Evolutionary conservation across 306 rosid genomes (phyloP), one percentile per base, ranked within the genome.

Genomic region (Hippophae rhamnoides): DNA sequence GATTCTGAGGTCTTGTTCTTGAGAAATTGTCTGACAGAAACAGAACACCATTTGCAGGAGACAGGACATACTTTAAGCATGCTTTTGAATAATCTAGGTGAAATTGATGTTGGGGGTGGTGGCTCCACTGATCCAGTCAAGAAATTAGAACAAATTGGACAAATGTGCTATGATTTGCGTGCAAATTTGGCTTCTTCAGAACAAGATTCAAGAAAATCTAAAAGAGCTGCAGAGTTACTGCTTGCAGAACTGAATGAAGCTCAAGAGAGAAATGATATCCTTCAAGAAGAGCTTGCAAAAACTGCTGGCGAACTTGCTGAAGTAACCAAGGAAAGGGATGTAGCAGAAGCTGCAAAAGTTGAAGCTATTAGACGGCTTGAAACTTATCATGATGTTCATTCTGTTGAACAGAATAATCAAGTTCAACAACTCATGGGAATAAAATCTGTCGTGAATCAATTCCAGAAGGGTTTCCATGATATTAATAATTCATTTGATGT

Each of bases 221-320:
- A 74, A 69, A 86, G 93, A 79, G 88, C 99, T 68, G 79, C 96
- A 47, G 90, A 88, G 72, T 85, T 92, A 54, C 96, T 92, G 58
- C 81, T 85, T 74, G 89, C 95, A 42, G 99, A 92, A 72, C 52
- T 92, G 83, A 88, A 92, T 64, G 99, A 92, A 79, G 96, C 86
- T 66, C 97, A 92, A 83, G 99, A 92, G 70, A 92, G 95, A 74
- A 92, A 88, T 78, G 99, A 92, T 60, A 64, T 72, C 78, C 85
- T 88, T 65, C 99, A 85, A 68, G 99, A 92, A 69, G 95, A 92
- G 80, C 81, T 85, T 3, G 83, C 76, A 52, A 81, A 78, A 65
- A 78, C 74, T 71, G 75, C 68, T 3, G 56, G 54, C 54, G 95
- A 87, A 77, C 83, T 92, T 73, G 71, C 78, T 60, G 75, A 72